phyloP scores from a whole-genome alignment of 2,329 filamentous ascomycete species.

The Ophiocordyceps robertsii region DNA sequence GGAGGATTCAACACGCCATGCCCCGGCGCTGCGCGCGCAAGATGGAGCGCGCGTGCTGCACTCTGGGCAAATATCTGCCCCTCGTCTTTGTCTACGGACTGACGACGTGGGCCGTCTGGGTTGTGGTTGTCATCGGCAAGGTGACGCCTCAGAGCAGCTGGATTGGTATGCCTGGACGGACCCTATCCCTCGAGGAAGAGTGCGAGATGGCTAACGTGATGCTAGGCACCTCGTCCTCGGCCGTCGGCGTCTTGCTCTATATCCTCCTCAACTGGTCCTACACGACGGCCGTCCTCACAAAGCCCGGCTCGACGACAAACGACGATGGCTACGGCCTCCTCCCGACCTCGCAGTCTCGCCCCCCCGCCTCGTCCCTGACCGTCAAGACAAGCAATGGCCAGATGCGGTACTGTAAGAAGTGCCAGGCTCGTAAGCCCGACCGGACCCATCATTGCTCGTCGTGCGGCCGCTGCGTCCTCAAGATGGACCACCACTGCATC shows the following conservation, averaged over 20 bases:
- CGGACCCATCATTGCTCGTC: constrained; percentile 94
- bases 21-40: constrained; percentile 51
- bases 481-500: constrained; percentile 99
- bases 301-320: constrained; percentile 60
- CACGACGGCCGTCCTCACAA: constrained; percentile 83
- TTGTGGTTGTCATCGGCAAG: constrained; percentile 61
- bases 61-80: constrained; percentile 69
- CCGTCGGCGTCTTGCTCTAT: constrained; percentile 59
- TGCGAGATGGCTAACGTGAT: background rate
- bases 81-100: constrained; percentile 77
- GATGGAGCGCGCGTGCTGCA: constrained; percentile 74
- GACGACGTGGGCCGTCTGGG: constrained; percentile 90
- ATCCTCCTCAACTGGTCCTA: constrained; percentile 76
- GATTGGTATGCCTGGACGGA: constrained; percentile 36
- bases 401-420: constrained; percentile 92
- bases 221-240: constrained; percentile 40
- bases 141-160: constrained; percentile 36
- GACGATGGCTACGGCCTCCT: constrained; percentile 64
- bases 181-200: too few relatives aligned
- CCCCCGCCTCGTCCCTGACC: constrained; percentile 60
- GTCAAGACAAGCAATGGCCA: constrained; percentile 77
- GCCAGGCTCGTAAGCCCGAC: constrained; percentile 86
- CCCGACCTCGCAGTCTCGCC: constrained; percentile 50
- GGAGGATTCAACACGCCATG: constrained; percentile 21
- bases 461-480: constrained; percentile 85